Conservation (phyloP, 768 basidiomycete genomes). For the Calocera cornea region DNA sequence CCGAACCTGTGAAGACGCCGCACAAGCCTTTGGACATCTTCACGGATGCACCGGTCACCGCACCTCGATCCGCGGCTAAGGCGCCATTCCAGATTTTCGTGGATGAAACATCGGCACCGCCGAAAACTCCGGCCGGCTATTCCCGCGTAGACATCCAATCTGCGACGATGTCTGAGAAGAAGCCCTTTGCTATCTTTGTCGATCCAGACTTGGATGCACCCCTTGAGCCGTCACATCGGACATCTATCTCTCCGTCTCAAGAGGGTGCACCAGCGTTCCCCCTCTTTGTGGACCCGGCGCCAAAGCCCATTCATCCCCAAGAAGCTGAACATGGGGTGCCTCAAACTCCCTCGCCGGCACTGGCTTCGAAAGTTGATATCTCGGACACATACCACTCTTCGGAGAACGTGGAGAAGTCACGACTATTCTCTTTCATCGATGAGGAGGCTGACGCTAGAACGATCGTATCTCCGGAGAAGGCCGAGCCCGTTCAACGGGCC, state of each 20-base stretch:
- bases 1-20: neutral
- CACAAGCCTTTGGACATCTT: neutral
- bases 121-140: neutral
- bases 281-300: neutral
- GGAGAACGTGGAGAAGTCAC: neutral
- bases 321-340: neutral
- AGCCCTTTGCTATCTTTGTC: slow-evolving; percentile 9
- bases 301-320: neutral
- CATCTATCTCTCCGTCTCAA: neutral
- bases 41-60: slow-evolving; percentile 6
- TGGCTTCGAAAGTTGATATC: neutral
- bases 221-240: neutral
- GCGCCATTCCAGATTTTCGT: slow-evolving; percentile 10
- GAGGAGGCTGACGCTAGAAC: slow-evolving; percentile 17
- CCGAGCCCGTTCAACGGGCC: slow-evolving; percentile 4
- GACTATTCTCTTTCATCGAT: slow-evolving; percentile 13
- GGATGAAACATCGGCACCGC: neutral
- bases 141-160: slow-evolving; percentile 9
- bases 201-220: slow-evolving; percentile 8
- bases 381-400: neutral
- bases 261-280: neutral
- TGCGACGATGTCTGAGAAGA: slow-evolving; percentile 4
- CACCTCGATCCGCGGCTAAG: neutral
- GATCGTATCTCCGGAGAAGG: slow-evolving; percentile 9
- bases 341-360: neutral